A percentile compares a stretch with the other conserved stretches of the same genome.
Evolutionary conservation across 208 protist genomes (phyloP).

Genomic region (Trichomonas vaginalis): DNA sequence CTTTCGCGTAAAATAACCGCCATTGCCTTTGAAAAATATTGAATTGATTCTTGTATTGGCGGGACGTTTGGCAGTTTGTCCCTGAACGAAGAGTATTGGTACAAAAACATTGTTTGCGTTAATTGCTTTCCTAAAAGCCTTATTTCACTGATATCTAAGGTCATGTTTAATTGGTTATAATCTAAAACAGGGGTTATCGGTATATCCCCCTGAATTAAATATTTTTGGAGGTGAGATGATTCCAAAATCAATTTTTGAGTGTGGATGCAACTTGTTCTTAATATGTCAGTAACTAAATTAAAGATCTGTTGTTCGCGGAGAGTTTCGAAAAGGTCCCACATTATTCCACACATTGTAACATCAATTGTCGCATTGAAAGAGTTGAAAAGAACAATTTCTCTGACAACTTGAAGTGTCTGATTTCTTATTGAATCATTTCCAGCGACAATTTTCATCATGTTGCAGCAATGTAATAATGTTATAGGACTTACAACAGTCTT

Average conservation of each 20-base stretch:
- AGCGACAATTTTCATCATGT: not conserved
- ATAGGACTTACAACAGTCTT: not conserved
- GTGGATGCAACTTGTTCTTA: not conserved
- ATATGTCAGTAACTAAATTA: not conserved
- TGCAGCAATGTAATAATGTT: not conserved
- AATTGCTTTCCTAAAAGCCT: not conserved
- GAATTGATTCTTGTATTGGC: not conserved
- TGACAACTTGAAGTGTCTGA: not conserved
- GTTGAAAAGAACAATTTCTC: not conserved
- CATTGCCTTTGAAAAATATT: not conserved
- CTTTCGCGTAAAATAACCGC: not conserved
- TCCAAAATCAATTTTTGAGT: not conserved
- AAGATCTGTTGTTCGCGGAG: not conserved
- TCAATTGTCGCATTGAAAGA: not conserved
- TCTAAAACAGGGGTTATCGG: not conserved
- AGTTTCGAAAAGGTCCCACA: not conserved
- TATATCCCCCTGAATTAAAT: not conserved
- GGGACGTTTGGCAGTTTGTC: not conserved
- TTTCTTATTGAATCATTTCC: not conserved
- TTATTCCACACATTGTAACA: not conserved
- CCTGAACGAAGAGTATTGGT: not conserved
- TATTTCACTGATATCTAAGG: not conserved
- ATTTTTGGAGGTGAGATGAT: not conserved
- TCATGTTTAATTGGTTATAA: not conserved
- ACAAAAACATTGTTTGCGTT: not conserved